Base-by-base conservation (phyloP, 495 filamentous ascomycete genomes). In the Hypoxylon lenormandii region DNA sequence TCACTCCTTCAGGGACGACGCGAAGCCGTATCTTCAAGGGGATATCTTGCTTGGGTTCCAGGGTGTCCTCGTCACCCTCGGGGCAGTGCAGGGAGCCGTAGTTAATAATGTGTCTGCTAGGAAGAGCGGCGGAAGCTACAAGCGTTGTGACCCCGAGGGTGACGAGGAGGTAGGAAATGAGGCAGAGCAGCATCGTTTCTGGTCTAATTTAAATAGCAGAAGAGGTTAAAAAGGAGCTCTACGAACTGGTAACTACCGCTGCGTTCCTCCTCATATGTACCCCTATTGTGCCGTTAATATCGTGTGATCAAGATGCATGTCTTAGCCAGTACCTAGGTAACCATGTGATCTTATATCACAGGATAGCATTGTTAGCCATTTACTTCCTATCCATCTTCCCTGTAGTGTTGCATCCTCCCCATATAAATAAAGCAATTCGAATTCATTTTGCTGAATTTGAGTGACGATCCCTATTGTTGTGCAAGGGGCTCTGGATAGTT, bases 21-120 rank as follows among this genome's bases (percentile, higher is more conserved):
- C n/a, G n/a, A n/a, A n/a, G n/a, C n/a, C n/a, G n/a, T n/a, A n/a
- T n/a, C n/a, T n/a, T n/a, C n/a, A n/a, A n/a, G n/a, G n/a, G n/a
- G n/a, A n/a, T n/a, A n/a, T n/a, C n/a, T n/a, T n/a, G n/a, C n/a
- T n/a, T n/a, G n/a, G n/a, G n/a, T n/a, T n/a, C n/a, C n/a, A n/a
- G n/a, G n/a, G n/a, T n/a, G n/a, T n/a, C n/a, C n/a, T n/a, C n/a
- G n/a, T n/a, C n/a, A n/a, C n/a, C n/a, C n/a, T 15, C 19, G 23
- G 66, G 57, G 26, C 65, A 69, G 65, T 47, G 65, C 1, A 62
- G 30, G 4, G 65, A 52, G 45, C 58, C 26, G 26, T 62, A 69
- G 52, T 69, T 52, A 38, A 57, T 28, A 7, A 28, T 26, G 21
- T 66, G 46, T 6, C 16, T 36, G 7, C 38, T 43, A 7, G 18